A percentile compares a stretch with the other conserved stretches of the same genome.
Conservation (phyloP, 768 basidiomycete species). For the Tulasnella sp. region DNA sequence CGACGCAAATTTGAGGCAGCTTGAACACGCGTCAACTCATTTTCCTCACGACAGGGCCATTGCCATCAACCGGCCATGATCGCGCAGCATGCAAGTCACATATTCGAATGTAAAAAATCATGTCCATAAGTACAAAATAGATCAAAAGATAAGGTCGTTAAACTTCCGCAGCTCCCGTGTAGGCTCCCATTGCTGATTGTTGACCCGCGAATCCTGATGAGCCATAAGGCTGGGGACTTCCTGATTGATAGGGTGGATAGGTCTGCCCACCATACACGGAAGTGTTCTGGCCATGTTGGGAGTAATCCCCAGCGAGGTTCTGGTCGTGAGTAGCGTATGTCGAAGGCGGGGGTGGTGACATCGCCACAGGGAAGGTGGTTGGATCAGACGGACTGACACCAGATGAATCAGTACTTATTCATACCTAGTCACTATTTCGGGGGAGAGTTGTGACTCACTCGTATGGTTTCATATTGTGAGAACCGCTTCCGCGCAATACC, state of each 20-base stretch:
- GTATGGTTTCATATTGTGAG: background rate
- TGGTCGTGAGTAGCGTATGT: background rate
- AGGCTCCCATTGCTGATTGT: background rate
- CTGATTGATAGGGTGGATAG: background rate
- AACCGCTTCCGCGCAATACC: background rate
- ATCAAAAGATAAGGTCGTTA: background rate
- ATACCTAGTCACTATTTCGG: background rate
- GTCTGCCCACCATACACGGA: background rate
- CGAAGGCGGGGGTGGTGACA: background rate
- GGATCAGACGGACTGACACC: constrained; percentile 1
- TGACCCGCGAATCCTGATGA: no score
- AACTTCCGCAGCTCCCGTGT: constrained; percentile 8
- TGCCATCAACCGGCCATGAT: no score
- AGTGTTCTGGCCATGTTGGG: background rate
- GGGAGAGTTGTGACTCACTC: constrained; percentile 4
- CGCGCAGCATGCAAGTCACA: no score
- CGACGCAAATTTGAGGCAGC: no score
- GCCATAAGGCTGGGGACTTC: background rate
- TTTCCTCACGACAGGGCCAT: no score
- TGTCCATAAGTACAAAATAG: no score
- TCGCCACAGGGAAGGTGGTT: background rate
- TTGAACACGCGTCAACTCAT: no score
- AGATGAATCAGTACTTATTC: background rate
- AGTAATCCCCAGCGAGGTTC: background rate
- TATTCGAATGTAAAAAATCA: no score